Percentiles rank a stretch among this genome's conserved stretches.
These are phyloP conservation scores for Xylaria sp. DNA, from an alignment of 2,329 filamentous ascomycete species.

Conservation along the genomic window DNA sequence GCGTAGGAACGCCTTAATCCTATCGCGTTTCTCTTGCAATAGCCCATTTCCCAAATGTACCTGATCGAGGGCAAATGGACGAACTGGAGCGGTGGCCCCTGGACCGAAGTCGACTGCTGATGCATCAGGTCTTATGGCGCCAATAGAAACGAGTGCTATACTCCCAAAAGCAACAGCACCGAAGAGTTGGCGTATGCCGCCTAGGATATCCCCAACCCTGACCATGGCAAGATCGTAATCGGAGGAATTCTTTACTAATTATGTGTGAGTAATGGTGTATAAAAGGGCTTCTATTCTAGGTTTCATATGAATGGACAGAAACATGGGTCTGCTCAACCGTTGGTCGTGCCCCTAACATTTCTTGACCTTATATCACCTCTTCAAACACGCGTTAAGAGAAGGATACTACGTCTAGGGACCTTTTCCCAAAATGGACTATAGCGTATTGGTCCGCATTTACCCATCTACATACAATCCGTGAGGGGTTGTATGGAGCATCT, in stretches of 20 bases:
- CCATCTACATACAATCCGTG: neutral
- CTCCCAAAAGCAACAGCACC: slow-evolving; percentile 31
- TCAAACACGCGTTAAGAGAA: neutral
- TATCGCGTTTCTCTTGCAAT: slow-evolving; percentile 50
- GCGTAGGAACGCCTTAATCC: slow-evolving; percentile 47
- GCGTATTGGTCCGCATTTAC: slow-evolving; percentile 5
- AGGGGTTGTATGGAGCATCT: slow-evolving; percentile 24
- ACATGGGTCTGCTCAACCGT: neutral
- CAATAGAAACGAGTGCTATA: slow-evolving; percentile 28
- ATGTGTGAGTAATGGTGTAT: neutral
- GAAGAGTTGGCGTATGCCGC: slow-evolving; percentile 34
- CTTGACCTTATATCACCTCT: slow-evolving; percentile 7
- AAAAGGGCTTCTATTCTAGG: neutral
- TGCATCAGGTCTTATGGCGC: slow-evolving; percentile 20
- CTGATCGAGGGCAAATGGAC: slow-evolving; percentile 50
- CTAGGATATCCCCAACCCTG: slow-evolving; percentile 20
- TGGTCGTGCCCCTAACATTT: neutral
- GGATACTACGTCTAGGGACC: neutral
- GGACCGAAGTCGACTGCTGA: slow-evolving; percentile 43
- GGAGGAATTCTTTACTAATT: neutral
- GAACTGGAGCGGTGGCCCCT: slow-evolving; percentile 48
- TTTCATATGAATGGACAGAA: neutral
- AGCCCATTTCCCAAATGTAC: slow-evolving; percentile 48
- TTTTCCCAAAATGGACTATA: neutral
- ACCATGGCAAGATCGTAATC: slow-evolving; percentile 26